These are phyloP conservation scores for Aspergillus steynii DNA, from an alignment of 495 filamentous ascomycete genomes.

Conservation along the genomic window DNA sequence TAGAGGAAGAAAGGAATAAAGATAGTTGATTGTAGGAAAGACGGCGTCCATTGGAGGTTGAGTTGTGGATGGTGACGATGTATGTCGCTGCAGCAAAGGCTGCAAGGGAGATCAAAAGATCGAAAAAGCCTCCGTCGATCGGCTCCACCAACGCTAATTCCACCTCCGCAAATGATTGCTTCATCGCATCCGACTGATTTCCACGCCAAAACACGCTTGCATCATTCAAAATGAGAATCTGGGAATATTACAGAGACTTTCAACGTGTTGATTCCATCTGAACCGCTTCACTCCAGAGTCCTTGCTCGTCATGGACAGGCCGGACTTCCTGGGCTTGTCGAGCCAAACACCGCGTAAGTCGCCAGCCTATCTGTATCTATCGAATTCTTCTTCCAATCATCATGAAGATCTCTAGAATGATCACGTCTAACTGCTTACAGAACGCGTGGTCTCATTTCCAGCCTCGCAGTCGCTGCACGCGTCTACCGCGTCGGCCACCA, in stretches of 20 bases:
- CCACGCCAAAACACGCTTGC: no score
- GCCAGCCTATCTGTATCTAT: not conserved
- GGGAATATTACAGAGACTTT: no score
- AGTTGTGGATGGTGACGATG: no score
- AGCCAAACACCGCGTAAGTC: constrained; percentile 33
- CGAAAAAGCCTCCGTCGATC: not conserved
- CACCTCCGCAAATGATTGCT: not conserved
- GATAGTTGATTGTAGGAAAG: not conserved
- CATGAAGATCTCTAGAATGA: no score
- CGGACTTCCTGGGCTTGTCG: constrained; percentile 33
- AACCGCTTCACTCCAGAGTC: not conserved
- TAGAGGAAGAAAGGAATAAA: not conserved
- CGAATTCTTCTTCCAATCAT: not conserved
- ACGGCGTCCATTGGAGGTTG: not conserved
- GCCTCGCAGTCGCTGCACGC: constrained; percentile 80
- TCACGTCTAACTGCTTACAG: constrained; percentile 16
- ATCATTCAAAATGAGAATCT: no score
- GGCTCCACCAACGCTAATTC: not conserved
- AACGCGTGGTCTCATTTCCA: constrained; percentile 79
- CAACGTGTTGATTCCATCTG: not conserved
- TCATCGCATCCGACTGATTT: no score
- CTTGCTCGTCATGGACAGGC: constrained; percentile 22
- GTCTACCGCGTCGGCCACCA: constrained; percentile 46
- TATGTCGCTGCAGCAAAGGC: not conserved
- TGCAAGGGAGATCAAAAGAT: not conserved